phyloP scores from a whole-genome alignment of 1,284 basidiomycete genomes.

The Cystobasidium pallidum region DNA sequence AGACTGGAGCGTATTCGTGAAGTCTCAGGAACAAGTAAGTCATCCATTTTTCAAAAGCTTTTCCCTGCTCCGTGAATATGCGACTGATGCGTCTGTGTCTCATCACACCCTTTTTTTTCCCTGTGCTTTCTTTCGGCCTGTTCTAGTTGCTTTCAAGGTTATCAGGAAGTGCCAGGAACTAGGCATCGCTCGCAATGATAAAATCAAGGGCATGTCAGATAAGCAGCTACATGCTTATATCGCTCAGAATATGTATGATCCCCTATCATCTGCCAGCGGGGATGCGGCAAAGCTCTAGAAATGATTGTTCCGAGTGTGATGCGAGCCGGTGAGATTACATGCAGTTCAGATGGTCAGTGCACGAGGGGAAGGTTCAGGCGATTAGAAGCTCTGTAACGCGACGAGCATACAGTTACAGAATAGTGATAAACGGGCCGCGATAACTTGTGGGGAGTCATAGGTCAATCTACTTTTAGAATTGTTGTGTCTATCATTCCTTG shows the following conservation, averaged over 20 bases:
- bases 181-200: slow-evolving; percentile 48
- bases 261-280: slow-evolving; percentile 52
- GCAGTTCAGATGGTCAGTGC: too few relatives aligned
- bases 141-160: slow-evolving; percentile 59
- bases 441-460: too few relatives aligned
- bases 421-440: too few relatives aligned
- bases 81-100: too few relatives aligned
- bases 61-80: too few relatives aligned
- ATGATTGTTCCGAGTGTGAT: too few relatives aligned
- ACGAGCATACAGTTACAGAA: too few relatives aligned
- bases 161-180: slow-evolving; percentile 72
- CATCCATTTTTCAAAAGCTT: background rate
- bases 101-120: too few relatives aligned
- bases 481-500: background rate
- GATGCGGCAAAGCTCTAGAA: slow-evolving; percentile 12
- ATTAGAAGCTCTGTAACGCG: too few relatives aligned
- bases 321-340: too few relatives aligned
- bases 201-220: slow-evolving; percentile 65
- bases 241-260: slow-evolving; percentile 71
- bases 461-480: background rate
- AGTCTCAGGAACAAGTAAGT: slow-evolving; percentile 74
- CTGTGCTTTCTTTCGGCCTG: too few relatives aligned
- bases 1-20: slow-evolving; percentile 68
- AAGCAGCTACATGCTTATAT: slow-evolving; percentile 64
- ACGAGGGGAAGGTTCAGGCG: too few relatives aligned